These are phyloP conservation scores for Botrytis cinerea DNA, from an alignment of 2,329 filamentous ascomycete genomes.

Conservation along the genomic window DNA sequence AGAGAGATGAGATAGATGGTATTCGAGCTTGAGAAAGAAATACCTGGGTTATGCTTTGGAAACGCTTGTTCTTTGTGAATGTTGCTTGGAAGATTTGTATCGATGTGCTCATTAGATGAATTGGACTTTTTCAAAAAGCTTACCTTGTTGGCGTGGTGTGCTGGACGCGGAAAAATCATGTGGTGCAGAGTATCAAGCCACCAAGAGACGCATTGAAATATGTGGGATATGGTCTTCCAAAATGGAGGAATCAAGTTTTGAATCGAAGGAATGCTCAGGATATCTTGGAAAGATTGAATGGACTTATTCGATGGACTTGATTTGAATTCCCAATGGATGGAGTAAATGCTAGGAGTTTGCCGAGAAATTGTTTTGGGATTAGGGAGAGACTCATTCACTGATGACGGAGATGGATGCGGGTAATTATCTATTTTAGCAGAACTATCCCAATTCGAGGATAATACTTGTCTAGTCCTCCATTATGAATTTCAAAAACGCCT, in stretches of 20 bases:
- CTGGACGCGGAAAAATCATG: not conserved
- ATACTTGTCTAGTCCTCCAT: slow-evolving; percentile 49
- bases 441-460: not conserved
- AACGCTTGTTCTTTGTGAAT: not conserved
- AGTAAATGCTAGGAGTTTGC: not conserved
- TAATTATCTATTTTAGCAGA: not conserved
- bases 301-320: too few species aligned
- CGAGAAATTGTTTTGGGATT: not conserved
- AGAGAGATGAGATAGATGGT: not conserved
- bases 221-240: not conserved
- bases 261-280: not conserved
- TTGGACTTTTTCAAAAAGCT: not conserved
- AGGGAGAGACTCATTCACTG: not conserved
- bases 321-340: not conserved
- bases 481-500: slow-evolving; percentile 76
- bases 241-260: not conserved
- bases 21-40: not conserved
- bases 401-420: too few species aligned
- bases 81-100: too few species aligned
- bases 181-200: not conserved
- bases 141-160: not conserved
- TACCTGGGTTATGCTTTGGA: not conserved
- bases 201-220: too few species aligned
- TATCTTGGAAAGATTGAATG: not conserved
- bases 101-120: too few species aligned